These are phyloP conservation scores for Ananas comosus DNA, from an alignment of 176 grass and related monocot species.

Conservation along the genomic window DNA sequence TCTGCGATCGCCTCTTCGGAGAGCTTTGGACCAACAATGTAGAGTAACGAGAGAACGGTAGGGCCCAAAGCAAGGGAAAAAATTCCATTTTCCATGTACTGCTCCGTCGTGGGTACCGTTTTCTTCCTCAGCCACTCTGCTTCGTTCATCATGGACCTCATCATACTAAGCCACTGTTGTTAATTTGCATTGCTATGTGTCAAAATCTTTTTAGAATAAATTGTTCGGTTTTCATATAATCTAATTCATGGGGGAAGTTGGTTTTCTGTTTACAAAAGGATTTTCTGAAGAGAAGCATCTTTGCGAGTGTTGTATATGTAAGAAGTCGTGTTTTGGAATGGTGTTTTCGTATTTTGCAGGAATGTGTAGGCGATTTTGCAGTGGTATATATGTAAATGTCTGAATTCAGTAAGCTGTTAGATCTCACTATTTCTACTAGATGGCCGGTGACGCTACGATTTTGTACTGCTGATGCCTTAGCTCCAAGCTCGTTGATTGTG, in stretches of 20 bases:
- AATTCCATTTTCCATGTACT: constrained; percentile 48
- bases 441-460: constrained; percentile 37
- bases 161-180: constrained; percentile 41
- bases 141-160: constrained; percentile 64
- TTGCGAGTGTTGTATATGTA: neutral
- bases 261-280: neutral
- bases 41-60: constrained; percentile 48
- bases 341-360: neutral
- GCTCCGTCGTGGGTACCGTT: constrained; percentile 30
- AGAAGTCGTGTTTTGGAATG: no score
- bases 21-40: constrained; percentile 42
- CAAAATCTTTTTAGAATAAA: neutral
- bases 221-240: neutral
- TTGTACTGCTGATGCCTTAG: constrained; percentile 45
- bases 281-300: neutral
- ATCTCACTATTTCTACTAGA: constrained; percentile 50
- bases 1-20: constrained; percentile 15
- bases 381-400: no score
- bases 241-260: neutral
- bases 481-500: constrained; percentile 50
- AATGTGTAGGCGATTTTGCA: neutral
- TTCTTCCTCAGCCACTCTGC: constrained; percentile 32
- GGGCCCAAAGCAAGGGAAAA: constrained; percentile 50
- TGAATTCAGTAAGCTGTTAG: neutral
- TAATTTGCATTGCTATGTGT: neutral